phyloP scores from a whole-genome alignment of 2,329 filamentous ascomycete genomes.

The Sporothrix humicola region DNA sequence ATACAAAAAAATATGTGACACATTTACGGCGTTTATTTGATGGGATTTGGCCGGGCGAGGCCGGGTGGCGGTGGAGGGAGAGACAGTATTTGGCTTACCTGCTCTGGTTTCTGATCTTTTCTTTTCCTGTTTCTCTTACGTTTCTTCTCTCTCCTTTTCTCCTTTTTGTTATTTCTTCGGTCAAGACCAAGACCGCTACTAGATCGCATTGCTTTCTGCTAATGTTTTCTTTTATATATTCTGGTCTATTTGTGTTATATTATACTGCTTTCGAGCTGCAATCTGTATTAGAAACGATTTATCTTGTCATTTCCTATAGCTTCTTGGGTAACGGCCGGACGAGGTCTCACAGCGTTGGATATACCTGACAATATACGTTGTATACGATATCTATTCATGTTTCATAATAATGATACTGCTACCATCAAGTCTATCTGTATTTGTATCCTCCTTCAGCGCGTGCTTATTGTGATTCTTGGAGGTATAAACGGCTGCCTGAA shows the following conservation, averaged over 20 bases:
- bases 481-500: too few relatives aligned
- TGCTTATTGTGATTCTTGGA: too few relatives aligned
- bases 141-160: neutral
- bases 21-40: slow-evolving; percentile 22
- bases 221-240: slow-evolving; percentile 11
- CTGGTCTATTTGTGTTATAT: neutral
- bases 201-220: slow-evolving; percentile 19
- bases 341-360: neutral
- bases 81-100: neutral
- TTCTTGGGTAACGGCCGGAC: neutral
- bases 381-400: neutral
- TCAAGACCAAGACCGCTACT: slow-evolving; percentile 1
- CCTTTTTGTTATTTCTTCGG: neutral
- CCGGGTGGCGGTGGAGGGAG: neutral
- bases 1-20: neutral
- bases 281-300: slow-evolving; percentile 17
- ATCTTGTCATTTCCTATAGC: neutral
- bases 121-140: too few relatives aligned
- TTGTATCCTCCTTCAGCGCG: neutral
- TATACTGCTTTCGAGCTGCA: neutral
- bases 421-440: neutral
- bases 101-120: too few relatives aligned
- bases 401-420: neutral
- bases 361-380: neutral
- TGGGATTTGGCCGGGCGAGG: neutral